These are phyloP conservation scores for Hibiscus syriacus DNA, from an alignment of 345 rosid genomes.

Conservation along the genomic window DNA sequence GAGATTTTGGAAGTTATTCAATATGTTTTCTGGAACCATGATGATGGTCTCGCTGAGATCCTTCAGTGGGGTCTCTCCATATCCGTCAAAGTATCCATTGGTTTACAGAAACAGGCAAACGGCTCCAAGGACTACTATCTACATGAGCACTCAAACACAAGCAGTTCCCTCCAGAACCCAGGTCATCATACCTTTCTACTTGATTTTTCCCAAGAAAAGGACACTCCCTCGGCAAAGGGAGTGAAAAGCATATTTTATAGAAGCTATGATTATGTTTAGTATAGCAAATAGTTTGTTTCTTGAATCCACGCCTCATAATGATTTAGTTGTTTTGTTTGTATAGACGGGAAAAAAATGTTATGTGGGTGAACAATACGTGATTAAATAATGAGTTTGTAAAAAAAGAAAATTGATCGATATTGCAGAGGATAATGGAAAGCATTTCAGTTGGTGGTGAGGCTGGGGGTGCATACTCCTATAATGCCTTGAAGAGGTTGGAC, in stretches of 20 bases:
- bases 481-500: constrained; percentile 77
- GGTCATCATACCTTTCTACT: constrained; percentile 19
- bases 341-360: background rate
- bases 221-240: background rate
- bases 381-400: background rate
- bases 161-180: constrained; percentile 63
- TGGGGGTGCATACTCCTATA: constrained; percentile 82
- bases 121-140: constrained; percentile 19
- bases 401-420: too few relatives aligned
- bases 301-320: background rate
- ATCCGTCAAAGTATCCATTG: too few relatives aligned
- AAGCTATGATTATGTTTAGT: background rate
- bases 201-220: background rate
- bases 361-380: background rate
- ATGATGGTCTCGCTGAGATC: constrained; percentile 38
- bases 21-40: constrained; percentile 19
- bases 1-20: background rate
- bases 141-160: constrained; percentile 52
- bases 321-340: background rate
- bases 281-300: background rate
- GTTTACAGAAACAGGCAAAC: constrained; percentile 19
- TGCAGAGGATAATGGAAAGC: constrained; percentile 84
- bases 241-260: background rate
- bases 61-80: constrained; percentile 25
- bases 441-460: constrained; percentile 66